These are phyloP conservation scores for Apiospora rasikravindrae DNA, from an alignment of 2,329 filamentous ascomycete genomes.

Conservation along the genomic window DNA sequence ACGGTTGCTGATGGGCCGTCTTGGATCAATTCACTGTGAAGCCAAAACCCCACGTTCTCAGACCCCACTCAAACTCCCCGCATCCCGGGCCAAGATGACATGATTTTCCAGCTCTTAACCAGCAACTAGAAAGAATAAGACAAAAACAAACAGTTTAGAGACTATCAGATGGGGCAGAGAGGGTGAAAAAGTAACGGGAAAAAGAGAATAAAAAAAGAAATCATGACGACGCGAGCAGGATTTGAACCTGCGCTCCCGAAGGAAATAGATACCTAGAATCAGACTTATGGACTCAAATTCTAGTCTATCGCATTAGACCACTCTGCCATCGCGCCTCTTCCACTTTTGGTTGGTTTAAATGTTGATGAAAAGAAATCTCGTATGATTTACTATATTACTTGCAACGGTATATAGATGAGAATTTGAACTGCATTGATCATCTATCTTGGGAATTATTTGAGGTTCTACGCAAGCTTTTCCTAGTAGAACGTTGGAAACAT, in stretches of 20 bases:
- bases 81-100: not conserved
- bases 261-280: conserved; percentile 16
- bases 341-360: not conserved
- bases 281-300: not conserved
- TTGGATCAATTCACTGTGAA: not conserved
- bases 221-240: not conserved
- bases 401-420: too few species aligned
- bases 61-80: too few species aligned
- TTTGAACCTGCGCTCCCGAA: conserved; percentile 17
- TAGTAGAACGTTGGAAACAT: not conserved
- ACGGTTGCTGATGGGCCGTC: not conserved
- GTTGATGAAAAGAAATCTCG: not conserved
- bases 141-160: not conserved
- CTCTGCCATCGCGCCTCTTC: conserved; percentile 8
- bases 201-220: not conserved
- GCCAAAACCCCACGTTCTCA: not conserved
- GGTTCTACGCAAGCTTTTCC: not conserved
- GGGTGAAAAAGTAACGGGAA: not conserved
- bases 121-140: not conserved
- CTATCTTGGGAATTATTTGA: not conserved
- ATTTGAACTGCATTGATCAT: not conserved
- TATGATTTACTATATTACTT: not conserved
- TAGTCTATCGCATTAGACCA: conserved; percentile 16
- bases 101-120: not conserved
- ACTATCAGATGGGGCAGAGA: not conserved